Percentiles rank a stretch among this genome's conserved stretches.
These are phyloP conservation scores for Pythium periplocum DNA, from an alignment of 352 stramenopile species.

Conservation along the genomic window DNA sequence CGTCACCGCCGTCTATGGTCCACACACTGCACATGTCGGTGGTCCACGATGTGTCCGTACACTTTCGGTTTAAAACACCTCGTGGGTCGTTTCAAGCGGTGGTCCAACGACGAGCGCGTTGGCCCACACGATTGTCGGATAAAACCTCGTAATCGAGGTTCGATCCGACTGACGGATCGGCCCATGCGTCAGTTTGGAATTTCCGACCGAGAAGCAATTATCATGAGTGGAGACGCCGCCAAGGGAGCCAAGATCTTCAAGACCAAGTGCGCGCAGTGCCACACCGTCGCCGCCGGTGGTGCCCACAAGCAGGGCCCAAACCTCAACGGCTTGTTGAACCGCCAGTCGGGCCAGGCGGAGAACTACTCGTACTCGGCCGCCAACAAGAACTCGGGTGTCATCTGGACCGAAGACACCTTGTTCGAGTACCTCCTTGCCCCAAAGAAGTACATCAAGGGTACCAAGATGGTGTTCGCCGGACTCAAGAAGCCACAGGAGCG, in stretches of 20 bases:
- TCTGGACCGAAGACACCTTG: conserved; percentile 96
- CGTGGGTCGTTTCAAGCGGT: conserved; percentile 5
- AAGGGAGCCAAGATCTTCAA: conserved; percentile 96
- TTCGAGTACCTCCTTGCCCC: conserved; percentile 99
- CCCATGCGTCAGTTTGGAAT: conserved; percentile 21
- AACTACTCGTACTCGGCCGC: conserved; percentile 98
- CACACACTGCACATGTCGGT: too few relatives aligned
- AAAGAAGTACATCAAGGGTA: conserved; percentile 99
- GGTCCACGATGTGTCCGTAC: too few relatives aligned
- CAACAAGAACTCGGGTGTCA: conserved; percentile 98
- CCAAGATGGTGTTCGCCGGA: conserved; percentile 99
- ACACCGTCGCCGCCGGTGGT: conserved; percentile 86
- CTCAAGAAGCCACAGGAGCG: conserved; percentile 98
- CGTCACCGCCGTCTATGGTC: too few relatives aligned
- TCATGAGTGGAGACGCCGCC: conserved; percentile 62
- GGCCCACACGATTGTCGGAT: conserved; percentile 12
- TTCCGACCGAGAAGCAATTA: conserved; percentile 23
- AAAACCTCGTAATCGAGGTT: conserved; percentile 15
- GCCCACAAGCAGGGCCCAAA: conserved; percentile 99
- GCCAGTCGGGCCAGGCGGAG: conserved; percentile 94
- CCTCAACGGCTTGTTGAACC: conserved; percentile 95
- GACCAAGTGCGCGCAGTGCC: conserved; percentile 96
- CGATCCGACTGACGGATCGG: conserved; percentile 2
- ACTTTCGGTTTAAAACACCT: too few relatives aligned
- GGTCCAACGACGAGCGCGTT: neutral